Percentiles rank a stretch among this genome's conserved stretches.
phyloP scores from a whole-genome alignment of 352 stramenopile genomes.

The Phytophthora megakarya region DNA sequence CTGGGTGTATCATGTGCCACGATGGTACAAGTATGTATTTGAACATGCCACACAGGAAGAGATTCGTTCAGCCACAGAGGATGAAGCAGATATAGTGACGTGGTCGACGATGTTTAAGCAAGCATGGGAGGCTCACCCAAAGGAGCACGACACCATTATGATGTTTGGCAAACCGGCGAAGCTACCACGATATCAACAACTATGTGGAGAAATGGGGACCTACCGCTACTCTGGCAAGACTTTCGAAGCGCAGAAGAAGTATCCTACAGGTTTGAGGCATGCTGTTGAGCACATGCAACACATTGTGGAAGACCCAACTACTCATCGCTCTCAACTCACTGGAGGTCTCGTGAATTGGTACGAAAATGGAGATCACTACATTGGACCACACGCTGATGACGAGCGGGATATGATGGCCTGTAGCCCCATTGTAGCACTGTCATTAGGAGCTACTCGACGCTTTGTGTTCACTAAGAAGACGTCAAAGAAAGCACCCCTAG shows the following conservation, averaged over 20 bases:
- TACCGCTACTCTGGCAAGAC: slow-evolving; percentile 69
- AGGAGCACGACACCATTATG: slow-evolving; percentile 63
- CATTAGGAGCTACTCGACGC: slow-evolving; percentile 63
- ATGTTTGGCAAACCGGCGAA: slow-evolving; percentile 65
- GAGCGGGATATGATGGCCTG: slow-evolving; percentile 52
- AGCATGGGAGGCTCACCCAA: slow-evolving; percentile 69
- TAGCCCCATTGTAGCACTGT: slow-evolving; percentile 73
- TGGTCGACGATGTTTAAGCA: slow-evolving; percentile 40
- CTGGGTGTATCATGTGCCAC: slow-evolving; percentile 66
- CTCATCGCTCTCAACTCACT: slow-evolving; percentile 38
- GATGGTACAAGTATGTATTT: slow-evolving; percentile 56
- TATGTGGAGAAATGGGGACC: slow-evolving; percentile 51
- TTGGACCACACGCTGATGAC: slow-evolving; percentile 80
- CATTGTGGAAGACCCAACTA: slow-evolving; percentile 43
- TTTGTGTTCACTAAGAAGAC: slow-evolving; percentile 68
- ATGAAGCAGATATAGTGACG: background rate
- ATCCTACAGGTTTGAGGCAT: slow-evolving; percentile 41
- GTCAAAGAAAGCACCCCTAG: slow-evolving; percentile 18
- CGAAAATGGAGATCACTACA: slow-evolving; percentile 76
- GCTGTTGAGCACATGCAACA: slow-evolving; percentile 52
- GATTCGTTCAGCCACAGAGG: slow-evolving; percentile 3
- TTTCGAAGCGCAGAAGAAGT: slow-evolving; percentile 49
- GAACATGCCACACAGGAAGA: slow-evolving; percentile 26
- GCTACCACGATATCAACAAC: slow-evolving; percentile 74
- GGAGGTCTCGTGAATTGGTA: slow-evolving; percentile 87